Conservation (phyloP, 306 rosid genomes). For the Cajanus cajan region DNA sequence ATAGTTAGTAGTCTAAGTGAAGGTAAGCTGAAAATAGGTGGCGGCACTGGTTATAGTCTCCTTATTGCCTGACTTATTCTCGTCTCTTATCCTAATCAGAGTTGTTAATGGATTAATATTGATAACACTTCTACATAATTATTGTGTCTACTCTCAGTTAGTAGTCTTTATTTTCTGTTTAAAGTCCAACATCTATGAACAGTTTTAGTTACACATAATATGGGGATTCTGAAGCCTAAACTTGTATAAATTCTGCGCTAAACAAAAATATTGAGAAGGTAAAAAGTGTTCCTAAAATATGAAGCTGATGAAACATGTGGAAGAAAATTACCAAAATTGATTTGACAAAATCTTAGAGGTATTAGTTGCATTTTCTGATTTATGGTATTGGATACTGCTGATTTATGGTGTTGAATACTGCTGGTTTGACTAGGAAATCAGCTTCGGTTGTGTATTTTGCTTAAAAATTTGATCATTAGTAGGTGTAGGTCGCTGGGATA, state of each 20-base stretch:
- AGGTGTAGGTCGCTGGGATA: background rate
- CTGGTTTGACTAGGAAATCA: background rate
- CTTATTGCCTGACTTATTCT: no score
- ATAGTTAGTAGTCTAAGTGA: background rate
- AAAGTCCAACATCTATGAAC: background rate
- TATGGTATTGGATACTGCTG: no score
- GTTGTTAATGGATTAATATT: constrained; percentile 3
- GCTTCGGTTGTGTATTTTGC: background rate
- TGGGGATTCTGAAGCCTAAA: background rate
- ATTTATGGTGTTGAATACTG: background rate
- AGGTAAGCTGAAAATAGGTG: no score
- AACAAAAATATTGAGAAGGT: background rate
- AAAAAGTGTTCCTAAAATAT: no score
- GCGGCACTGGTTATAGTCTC: no score
- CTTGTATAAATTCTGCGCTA: background rate
- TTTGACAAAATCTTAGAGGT: background rate
- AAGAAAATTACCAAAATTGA: background rate
- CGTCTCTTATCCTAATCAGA: background rate
- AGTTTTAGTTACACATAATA: background rate
- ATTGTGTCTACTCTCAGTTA: background rate
- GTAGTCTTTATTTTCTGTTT: background rate
- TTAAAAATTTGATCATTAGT: background rate
- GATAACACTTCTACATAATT: background rate
- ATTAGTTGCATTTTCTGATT: no score
- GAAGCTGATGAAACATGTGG: background rate